phyloP scores from a whole-genome alignment of 2,329 filamentous ascomycete genomes.

The Pseudogymnoascus sp. region DNA sequence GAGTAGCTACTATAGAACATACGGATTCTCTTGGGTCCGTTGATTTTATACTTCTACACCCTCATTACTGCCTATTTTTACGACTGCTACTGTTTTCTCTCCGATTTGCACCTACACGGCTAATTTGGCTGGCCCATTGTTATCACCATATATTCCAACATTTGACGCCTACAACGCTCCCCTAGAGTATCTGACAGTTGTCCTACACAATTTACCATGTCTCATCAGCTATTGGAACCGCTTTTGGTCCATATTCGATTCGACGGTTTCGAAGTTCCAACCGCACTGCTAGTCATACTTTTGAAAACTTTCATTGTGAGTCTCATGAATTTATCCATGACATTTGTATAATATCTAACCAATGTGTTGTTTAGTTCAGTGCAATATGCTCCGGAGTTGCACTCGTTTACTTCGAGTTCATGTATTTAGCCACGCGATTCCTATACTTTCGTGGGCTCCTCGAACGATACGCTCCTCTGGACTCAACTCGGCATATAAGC shows the following conservation, averaged over 20 bases:
- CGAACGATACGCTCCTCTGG: not conserved
- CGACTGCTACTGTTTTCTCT: not conserved
- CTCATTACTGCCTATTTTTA: not conserved
- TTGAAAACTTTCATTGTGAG: not conserved
- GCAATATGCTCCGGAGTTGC: not conserved
- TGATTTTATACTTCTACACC: not conserved
- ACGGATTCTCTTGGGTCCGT: not conserved
- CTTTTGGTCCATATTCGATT: not conserved
- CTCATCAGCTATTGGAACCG: not conserved
- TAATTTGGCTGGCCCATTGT: not conserved
- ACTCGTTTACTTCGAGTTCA: not conserved
- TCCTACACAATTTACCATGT: not conserved
- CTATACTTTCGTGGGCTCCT: not conserved
- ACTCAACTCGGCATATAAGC: not conserved
- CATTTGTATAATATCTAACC: not conserved
- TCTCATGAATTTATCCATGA: too few relatives aligned
- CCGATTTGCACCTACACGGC: not conserved
- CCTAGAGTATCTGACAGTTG: not conserved
- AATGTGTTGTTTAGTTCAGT: not conserved
- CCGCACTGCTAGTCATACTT: not conserved
- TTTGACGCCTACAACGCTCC: not conserved
- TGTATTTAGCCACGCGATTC: not conserved
- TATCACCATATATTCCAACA: not conserved
- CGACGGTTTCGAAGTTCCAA: not conserved
- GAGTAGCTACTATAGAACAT: not conserved